A percentile compares a stretch with the other conserved stretches of the same genome.
Conservation (phyloP, 164 flowering plant genomes). For the Litsea cubeba region DNA sequence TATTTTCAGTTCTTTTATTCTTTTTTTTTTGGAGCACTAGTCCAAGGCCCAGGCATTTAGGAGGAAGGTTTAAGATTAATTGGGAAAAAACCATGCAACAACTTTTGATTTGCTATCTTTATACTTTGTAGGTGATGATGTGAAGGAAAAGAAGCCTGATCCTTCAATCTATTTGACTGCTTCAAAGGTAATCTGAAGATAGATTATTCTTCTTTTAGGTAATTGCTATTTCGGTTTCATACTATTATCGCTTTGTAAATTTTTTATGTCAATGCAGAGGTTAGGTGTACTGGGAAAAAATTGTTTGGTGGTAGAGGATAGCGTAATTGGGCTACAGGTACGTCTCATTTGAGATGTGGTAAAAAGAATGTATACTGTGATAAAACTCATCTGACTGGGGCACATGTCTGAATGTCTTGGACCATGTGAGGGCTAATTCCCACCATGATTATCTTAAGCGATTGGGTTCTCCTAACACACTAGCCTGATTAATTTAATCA, state of each 20-base stretch:
- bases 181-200: constrained; percentile 40
- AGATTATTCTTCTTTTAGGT: background rate
- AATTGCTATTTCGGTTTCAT: background rate
- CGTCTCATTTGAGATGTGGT: background rate
- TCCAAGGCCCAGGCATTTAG: background rate
- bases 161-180: constrained; percentile 85
- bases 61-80: background rate
- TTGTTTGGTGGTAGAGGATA: constrained; percentile 93
- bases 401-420: background rate
- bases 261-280: constrained; percentile 38
- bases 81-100: background rate
- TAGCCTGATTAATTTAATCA: background rate
- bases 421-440: background rate
- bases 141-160: constrained; percentile 91
- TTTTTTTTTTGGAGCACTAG: background rate
- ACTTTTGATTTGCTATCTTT: background rate
- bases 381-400: background rate
- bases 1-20: background rate
- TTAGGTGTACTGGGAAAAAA: constrained; percentile 53
- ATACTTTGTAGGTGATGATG: constrained; percentile 71
- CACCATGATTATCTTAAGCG: background rate
- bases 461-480: background rate
- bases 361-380: background rate
- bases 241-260: background rate
- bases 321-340: constrained; percentile 92